Evolutionary conservation across 768 basidiomycete species (phyloP).

Genomic region (Boletus patriciae): DNA sequence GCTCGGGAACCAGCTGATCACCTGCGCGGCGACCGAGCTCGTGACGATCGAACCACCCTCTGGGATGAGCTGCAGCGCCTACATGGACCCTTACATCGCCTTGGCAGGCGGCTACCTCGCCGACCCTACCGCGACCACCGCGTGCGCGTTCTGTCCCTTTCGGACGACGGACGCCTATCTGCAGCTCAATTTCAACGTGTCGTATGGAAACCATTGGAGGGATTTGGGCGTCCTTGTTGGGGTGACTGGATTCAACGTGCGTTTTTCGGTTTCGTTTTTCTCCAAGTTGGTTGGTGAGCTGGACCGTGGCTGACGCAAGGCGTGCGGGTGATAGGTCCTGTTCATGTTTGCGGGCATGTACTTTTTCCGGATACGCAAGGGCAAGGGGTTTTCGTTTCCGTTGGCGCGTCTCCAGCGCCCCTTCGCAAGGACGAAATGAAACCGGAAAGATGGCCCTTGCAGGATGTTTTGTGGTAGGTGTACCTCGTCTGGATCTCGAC

Average conservation of each 20-base stretch:
- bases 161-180: constrained; percentile 44
- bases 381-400: constrained; percentile 5
- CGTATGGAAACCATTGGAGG: constrained; percentile 10
- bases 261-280: neutral
- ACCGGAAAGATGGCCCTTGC: neutral
- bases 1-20: constrained; percentile 42
- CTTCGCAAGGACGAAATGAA: neutral
- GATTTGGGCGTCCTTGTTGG: constrained; percentile 11
- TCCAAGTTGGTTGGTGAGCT: too few species aligned
- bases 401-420: neutral
- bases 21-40: constrained; percentile 54
- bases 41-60: constrained; percentile 52
- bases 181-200: constrained; percentile 1
- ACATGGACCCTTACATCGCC: constrained; percentile 50
- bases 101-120: constrained; percentile 55
- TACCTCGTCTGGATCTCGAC: too few species aligned
- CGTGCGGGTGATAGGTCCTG: constrained; percentile 21
- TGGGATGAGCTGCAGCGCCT: constrained; percentile 53
- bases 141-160: constrained; percentile 57
- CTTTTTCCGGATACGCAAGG: constrained; percentile 30
- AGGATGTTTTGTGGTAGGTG: too few species aligned
- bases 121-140: constrained; percentile 51
- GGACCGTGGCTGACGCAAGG: neutral
- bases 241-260: constrained; percentile 45
- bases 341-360: constrained; percentile 32